A percentile compares a stretch with the other conserved stretches of the same genome.
Evolutionary conservation across 1,139 yeast species (phyloP).

Genomic region (Candida mesenterica): DNA sequence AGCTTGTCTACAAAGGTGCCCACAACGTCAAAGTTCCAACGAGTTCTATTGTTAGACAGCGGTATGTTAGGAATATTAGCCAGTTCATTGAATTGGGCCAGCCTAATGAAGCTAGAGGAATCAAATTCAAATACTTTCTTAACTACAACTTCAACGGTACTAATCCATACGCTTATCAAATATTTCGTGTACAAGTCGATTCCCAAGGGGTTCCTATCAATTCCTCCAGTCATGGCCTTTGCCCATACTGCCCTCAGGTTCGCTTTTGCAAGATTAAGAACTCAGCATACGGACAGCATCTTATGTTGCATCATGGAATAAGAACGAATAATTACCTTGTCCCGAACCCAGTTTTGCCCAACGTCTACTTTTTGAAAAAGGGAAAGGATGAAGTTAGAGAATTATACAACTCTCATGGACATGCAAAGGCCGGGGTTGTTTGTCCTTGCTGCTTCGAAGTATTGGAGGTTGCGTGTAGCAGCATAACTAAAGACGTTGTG

Average conservation of each 20-base stretch:
- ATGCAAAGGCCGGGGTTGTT: constrained; percentile 13
- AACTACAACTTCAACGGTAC: neutral
- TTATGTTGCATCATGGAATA: constrained; percentile 33
- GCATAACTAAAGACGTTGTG: constrained; percentile 12
- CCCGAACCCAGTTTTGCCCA: constrained; percentile 17
- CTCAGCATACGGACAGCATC: constrained; percentile 33
- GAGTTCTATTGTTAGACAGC: neutral
- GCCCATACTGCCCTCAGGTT: constrained; percentile 30
- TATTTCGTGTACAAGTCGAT: constrained; percentile 1
- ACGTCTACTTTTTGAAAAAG: constrained; percentile 15
- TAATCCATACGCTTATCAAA: constrained; percentile 1
- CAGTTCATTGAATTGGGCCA: neutral
- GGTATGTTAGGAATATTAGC: neutral
- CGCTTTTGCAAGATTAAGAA: constrained; percentile 28
- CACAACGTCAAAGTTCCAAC: constrained; percentile 1
- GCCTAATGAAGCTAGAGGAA: neutral
- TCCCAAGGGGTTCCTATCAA: constrained; percentile 14
- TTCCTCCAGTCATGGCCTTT: constrained; percentile 29
- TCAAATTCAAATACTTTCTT: neutral
- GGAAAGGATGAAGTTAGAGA: constrained; percentile 8
- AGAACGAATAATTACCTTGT: constrained; percentile 15
- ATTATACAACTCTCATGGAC: constrained; percentile 14
- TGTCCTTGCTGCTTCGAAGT: constrained; percentile 18
- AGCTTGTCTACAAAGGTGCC: no score
- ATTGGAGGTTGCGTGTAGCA: constrained; percentile 16